Evolutionary conservation across 441 rosid genomes (phyloP), one percentile per base, ranked within the genome.

Genomic region (Erodium trifolium): DNA sequence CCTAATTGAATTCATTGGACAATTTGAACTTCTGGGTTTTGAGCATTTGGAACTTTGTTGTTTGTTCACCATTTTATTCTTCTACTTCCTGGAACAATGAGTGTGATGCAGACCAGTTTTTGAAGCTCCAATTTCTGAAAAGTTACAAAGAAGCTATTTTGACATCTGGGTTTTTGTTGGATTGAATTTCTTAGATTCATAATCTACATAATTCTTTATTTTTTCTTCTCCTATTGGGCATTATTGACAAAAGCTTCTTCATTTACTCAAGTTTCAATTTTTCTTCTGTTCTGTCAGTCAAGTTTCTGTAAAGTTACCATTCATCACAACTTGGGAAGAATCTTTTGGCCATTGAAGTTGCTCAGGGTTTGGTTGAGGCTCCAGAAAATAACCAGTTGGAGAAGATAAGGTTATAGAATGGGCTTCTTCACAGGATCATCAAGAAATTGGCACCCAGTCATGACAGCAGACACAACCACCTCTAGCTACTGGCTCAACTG

Each of bases 381-480:
- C 27, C 27, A 23, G 27, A 23, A 23, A 23, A 23, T 23, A 23
- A 2, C 27, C 27, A 23, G 62, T 53, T 1, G n/a, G 72, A 78
- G 70, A 63, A 67, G 71, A 37, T 4, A 68, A 70, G 69, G 70
- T 72, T 66, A 69, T 70, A 67, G 65, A 63, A 85, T 85, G 93
- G 72, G 85, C 78, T 76, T 82, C 60, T 71, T 71, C 75, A 74
- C 88, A 80, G 93, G 84, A 73, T 79, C 82, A 34, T 19, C 86
- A 37, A 77, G 76, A 76, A 78, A 82, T 75, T 80, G 94, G 90
- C 88, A 91, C 68, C 98, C 97, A 67, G 76, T 74, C 18, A 76
- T 80, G 79, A 79, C 82, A 45, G 87, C 74, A 49, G 64, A 86
- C 68, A 80, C 94, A 68, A 84, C 83, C 3, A 18, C 75, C 35